Evolutionary conservation across 2,329 filamentous ascomycete species (phyloP).

Genomic region (Ceratocystis lukuohia): DNA sequence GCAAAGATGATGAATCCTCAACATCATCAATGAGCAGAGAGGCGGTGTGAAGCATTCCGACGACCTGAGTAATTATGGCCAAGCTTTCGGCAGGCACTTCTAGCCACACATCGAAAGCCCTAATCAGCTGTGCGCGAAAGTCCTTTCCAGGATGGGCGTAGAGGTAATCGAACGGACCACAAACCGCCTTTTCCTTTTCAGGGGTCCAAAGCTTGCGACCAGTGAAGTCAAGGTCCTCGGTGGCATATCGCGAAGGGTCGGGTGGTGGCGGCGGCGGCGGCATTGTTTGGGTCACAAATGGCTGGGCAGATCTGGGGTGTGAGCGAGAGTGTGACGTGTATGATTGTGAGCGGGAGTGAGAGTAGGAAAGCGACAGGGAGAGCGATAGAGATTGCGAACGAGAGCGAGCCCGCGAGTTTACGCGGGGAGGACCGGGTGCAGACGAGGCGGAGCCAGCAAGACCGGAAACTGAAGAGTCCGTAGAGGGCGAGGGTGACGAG

Average conservation of each 20-base stretch:
- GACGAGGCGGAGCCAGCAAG: constrained; percentile 1
- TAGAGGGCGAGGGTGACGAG: constrained; percentile 15
- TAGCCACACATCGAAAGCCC: constrained; percentile 69
- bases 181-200: constrained; percentile 64
- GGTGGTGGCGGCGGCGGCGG: constrained; percentile 26
- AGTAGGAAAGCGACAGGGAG: constrained; percentile 11
- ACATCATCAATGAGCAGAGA: constrained; percentile 79
- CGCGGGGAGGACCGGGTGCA: background rate
- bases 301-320: constrained; percentile 16
- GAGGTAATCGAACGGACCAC: constrained; percentile 71
- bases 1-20: constrained; percentile 64
- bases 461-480: constrained; percentile 12
- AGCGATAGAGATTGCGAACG: constrained; percentile 15
- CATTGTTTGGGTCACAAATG: constrained; percentile 15
- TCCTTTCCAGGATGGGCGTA: constrained; percentile 70
- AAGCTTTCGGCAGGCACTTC: constrained; percentile 58
- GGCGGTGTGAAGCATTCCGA: constrained; percentile 76
- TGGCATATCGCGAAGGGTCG: constrained; percentile 40
- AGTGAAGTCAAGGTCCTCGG: constrained; percentile 42
- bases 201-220: constrained; percentile 47
- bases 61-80: constrained; percentile 61
- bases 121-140: constrained; percentile 66
- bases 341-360: constrained; percentile 14
- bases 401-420: background rate
- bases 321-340: constrained; percentile 13